These are phyloP conservation scores for Fusarium goolgardi DNA, from an alignment of 2,329 filamentous ascomycete genomes.

Conservation along the genomic window DNA sequence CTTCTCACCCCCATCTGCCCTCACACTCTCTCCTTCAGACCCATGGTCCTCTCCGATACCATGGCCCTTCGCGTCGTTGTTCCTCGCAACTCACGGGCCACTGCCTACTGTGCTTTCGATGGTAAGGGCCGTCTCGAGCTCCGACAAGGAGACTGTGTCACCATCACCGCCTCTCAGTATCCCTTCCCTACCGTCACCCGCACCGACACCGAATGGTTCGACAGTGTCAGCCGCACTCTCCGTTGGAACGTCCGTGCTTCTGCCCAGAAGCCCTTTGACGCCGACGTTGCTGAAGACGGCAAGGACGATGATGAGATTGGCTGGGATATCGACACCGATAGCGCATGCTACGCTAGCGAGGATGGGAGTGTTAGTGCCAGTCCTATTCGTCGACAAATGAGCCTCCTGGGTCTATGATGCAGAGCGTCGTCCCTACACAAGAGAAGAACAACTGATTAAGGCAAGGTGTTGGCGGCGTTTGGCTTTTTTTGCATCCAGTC, in stretches of 20 bases:
- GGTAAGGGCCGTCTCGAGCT: conserved; percentile 96
- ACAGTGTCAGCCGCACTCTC: conserved; percentile 90
- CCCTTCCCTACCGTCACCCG: conserved; percentile 97
- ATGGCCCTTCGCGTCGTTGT: conserved; percentile 91
- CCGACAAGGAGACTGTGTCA: conserved; percentile 92
- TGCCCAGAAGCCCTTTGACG: conserved; percentile 88
- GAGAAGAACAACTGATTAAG: conserved; percentile 11
- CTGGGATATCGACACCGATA: conserved; percentile 97
- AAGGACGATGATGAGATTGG: conserved; percentile 69
- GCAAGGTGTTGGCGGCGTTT: conserved; percentile 44
- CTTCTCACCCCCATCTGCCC: conserved; percentile 97
- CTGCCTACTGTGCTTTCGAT: conserved; percentile 96
- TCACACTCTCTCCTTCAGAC: conserved; percentile 94
- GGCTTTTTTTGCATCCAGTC: conserved; percentile 12
- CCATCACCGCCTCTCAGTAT: conserved; percentile 94
- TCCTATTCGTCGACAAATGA: conserved; percentile 78
- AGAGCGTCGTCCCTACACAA: background rate
- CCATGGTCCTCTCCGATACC: conserved; percentile 96
- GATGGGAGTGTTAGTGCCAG: conserved; percentile 76
- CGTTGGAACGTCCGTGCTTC: conserved; percentile 96
- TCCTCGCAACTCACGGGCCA: conserved; percentile 85
- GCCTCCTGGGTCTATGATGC: conserved; percentile 66
- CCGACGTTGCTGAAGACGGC: conserved; percentile 52
- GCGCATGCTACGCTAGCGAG: conserved; percentile 76
- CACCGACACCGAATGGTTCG: conserved; percentile 93